Conservation (phyloP, 2,329 filamentous ascomycete species). For the Volutella citrinella region DNA sequence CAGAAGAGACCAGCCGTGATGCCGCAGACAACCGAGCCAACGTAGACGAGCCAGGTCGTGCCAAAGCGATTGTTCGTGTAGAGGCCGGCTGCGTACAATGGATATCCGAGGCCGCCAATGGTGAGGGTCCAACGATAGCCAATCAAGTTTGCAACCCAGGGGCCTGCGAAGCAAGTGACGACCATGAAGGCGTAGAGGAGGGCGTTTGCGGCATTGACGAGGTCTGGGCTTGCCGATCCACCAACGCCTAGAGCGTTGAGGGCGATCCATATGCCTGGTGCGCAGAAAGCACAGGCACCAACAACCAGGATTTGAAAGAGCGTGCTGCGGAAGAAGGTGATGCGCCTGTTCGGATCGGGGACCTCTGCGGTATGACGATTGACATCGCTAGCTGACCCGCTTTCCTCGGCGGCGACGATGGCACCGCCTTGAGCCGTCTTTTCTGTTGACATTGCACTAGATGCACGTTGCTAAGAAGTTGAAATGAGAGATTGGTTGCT, state of each 20-base stretch:
- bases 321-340: too few species aligned
- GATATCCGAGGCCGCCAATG: conserved; percentile 55
- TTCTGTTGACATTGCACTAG: too few species aligned
- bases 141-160: too few species aligned
- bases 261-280: conserved; percentile 3
- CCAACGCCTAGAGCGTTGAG: conserved; percentile 4
- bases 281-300: neutral
- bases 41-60: conserved; percentile 59
- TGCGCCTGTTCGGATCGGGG: too few species aligned
- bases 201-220: conserved; percentile 42
- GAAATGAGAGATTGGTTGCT: too few species aligned
- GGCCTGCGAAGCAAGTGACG: too few species aligned
- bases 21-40: conserved; percentile 61
- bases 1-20: conserved; percentile 65
- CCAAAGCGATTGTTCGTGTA: conserved; percentile 65
- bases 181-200: conserved; percentile 44
- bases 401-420: too few species aligned
- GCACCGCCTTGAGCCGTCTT: too few species aligned
- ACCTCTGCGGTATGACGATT: too few species aligned
- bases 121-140: conserved; percentile 34
- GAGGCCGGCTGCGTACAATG: conserved; percentile 61
- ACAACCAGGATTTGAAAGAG: conserved; percentile 2
- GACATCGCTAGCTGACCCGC: too few species aligned
- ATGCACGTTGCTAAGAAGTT: too few species aligned
- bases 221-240: conserved; percentile 1